These are phyloP conservation scores for Silybum marianum DNA, from an alignment of 129 eudicot species.

Conservation along the genomic window DNA sequence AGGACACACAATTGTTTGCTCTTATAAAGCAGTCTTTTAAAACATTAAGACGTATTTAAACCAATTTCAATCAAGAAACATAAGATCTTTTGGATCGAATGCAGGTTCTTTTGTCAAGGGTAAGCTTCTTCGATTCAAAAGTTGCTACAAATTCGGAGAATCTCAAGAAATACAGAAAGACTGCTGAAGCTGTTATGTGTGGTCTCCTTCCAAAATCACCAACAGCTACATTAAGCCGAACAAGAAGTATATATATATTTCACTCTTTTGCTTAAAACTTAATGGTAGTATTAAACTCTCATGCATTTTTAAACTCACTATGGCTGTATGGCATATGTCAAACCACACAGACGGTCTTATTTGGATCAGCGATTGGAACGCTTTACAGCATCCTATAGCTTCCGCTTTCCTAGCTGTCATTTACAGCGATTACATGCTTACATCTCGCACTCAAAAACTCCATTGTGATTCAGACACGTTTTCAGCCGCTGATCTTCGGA, in stretches of 20 bases:
- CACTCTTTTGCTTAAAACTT: not conserved
- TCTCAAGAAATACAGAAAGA: conserved; percentile 62
- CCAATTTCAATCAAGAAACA: too few species aligned
- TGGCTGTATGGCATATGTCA: not conserved
- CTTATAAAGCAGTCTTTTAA: not conserved
- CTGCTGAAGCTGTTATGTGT: conserved; percentile 97
- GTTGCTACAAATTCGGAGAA: conserved; percentile 46
- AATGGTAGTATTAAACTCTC: not conserved
- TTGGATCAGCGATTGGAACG: conserved; percentile 93
- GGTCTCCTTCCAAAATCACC: conserved; percentile 95
- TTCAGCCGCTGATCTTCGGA: conserved; percentile 68
- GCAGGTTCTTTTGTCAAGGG: conserved; percentile 92
- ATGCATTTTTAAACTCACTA: not conserved
- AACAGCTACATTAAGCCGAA: conserved; percentile 90
- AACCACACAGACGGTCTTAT: conserved; percentile 65
- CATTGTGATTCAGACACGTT: conserved; percentile 60
- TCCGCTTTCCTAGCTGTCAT: conserved; percentile 84
- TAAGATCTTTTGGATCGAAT: not conserved
- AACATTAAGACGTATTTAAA: not conserved
- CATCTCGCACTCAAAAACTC: conserved; percentile 68
- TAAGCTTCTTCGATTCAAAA: conserved; percentile 68
- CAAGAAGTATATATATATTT: conserved; percentile 46
- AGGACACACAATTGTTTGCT: too few species aligned
- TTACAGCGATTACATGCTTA: conserved; percentile 94
- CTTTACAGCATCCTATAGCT: conserved; percentile 94